Evolutionary conservation across 176 grass and related monocot species (phyloP), one percentile per base, ranked within the genome.

Genomic region (Aegilops speltoides): DNA sequence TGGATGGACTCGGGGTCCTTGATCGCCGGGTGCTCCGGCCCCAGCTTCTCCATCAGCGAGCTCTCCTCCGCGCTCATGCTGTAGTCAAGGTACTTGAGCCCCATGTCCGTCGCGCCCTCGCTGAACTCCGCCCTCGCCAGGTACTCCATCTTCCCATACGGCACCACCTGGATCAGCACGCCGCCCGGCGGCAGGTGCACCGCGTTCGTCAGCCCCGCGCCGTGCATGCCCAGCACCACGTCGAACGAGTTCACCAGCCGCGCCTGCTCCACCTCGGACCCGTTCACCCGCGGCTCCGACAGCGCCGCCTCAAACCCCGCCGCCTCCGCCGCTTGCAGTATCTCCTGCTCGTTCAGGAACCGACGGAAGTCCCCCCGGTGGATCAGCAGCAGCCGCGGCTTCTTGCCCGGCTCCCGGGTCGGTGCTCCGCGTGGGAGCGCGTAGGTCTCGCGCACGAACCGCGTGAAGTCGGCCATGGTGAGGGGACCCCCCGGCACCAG

Each of bases 71-170:
- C 86, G 36, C 52, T 63, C 10, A 90, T 50, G 41, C 64, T 86
- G 86, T 95, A 92, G 26, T 88, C 76, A 16, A 92, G 0, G 83
- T 95, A 95, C 37, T 75, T 82, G 23, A 90, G 82, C 61, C 81
- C 65, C 82, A 85, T 88, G 36, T 90, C 91, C 31, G 36, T 68
- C 19, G 87, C 66, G 5, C 88, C 82, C 3, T 77, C 73, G 12
- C 82, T 86, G 23, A 90, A 93, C 56, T 88, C 86, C 7, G 62
- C 12, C 72, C 41, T 79, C 13, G 91, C 86, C 2, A 93, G 79
- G 32, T 25, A 26, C 50, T 90, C 88, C 11, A 93, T 82, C 15
- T 80, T 79, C 7, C 91, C 91, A 6, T 82, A 90, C 2, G 88
- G 91, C 26, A 93, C 88, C 10, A 93, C 60, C 66, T 93, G 91